Conservation (phyloP, 352 stramenopile species). For the Phytophthora cryptogea region DNA sequence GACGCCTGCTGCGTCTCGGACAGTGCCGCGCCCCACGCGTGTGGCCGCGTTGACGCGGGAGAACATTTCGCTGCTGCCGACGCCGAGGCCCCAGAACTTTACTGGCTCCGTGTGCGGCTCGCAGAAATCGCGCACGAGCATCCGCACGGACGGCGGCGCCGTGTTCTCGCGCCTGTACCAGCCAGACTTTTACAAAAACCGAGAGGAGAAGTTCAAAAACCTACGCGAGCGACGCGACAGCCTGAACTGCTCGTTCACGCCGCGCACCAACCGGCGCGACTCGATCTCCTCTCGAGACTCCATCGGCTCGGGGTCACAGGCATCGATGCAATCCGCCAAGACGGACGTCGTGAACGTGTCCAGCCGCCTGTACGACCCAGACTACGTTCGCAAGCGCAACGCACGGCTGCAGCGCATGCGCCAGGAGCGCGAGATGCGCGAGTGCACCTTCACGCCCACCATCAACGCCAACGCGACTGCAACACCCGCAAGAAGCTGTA, state of each 20-base stretch:
- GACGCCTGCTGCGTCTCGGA: conserved; percentile 21
- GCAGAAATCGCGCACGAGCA: conserved; percentile 74
- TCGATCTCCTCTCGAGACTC: conserved; percentile 74
- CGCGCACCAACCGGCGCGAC: conserved; percentile 52
- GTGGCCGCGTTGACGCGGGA: conserved; percentile 77
- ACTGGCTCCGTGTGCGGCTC: conserved; percentile 70
- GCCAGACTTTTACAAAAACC: conserved; percentile 82
- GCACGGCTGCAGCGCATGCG: conserved; percentile 73
- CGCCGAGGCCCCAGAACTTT: conserved; percentile 44
- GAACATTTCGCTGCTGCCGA: conserved; percentile 79
- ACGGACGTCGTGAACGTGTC: conserved; percentile 80
- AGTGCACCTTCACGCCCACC: conserved; percentile 77
- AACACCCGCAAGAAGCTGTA: conserved; percentile 40
- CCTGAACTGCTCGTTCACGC: conserved; percentile 65
- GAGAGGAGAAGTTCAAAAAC: conserved; percentile 67
- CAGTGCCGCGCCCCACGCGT: conserved; percentile 42
- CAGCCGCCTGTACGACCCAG: conserved; percentile 83
- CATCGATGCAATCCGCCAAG: conserved; percentile 72
- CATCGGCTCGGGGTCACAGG: conserved; percentile 54
- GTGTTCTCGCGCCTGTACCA: conserved; percentile 87
- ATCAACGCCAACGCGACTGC: conserved; percentile 57
- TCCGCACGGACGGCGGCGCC: conserved; percentile 75
- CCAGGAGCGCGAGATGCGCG: conserved; percentile 79
- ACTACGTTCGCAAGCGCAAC: conserved; percentile 83
- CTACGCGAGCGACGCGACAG: conserved; percentile 72